Evolutionary conservation across 2,329 filamentous ascomycete species (phyloP), one percentile per base, ranked within the genome.

Genomic region (Biscogniauxia sp.): DNA sequence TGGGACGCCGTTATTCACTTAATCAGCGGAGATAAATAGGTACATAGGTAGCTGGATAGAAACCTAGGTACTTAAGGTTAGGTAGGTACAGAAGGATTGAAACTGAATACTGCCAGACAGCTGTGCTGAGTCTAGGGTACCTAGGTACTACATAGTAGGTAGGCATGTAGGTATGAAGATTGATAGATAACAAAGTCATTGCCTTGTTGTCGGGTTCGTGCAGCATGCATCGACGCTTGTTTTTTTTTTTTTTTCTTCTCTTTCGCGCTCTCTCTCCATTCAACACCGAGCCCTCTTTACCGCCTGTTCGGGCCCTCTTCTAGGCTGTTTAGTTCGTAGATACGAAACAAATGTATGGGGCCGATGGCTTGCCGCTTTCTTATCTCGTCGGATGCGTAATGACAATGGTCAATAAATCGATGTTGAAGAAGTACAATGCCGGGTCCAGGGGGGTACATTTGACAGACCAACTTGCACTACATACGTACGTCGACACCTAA

Each of bases 181-280:
- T 23, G 23, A 32, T 32, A 51, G 55, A 57, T 57, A 57, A 57
- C 23, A 23, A 15, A 57, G n/a, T 13, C 15, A 20, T 9, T 32
- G 23, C 25, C 53, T 17, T 32, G 53, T 37, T 25, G 25, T 52
- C 55, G 55, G 55, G 55, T 28, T 53, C 55, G 17, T 57, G 55
- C 55, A 57, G 51, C 49, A 26, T 52, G n/a, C 55, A 20, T 23
- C 19, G 49, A 52, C 37, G 37, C 37, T 45, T 45, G 17, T 49
- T 51, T 25, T 17, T 51, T 32, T 32, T 32, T 32, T 28, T 9
- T 28, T 9, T 28, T 28, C 26, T 28, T 28, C 26, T 28, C 26
- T 28, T 28, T 5, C 26, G 9, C 26, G 9, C 26, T 28, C 9
- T 32, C 28, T 32, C 28, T 32, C 28, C 11, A 8, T 32, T 7